phyloP scores from a whole-genome alignment of 1,284 basidiomycete genomes.

The Golubevia pallescens region DNA sequence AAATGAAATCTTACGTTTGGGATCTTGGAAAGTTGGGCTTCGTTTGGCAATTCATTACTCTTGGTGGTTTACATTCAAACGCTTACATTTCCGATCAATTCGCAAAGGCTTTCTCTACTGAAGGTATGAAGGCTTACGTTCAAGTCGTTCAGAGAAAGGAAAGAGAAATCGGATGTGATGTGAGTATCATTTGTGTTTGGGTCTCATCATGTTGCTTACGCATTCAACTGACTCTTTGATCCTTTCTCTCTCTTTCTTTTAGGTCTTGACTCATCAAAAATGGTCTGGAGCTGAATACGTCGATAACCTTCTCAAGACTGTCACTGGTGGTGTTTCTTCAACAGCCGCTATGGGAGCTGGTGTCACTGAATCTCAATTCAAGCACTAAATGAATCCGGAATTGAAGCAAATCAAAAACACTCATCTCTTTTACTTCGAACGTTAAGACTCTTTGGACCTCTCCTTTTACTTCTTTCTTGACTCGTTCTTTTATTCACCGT shows the following conservation, averaged over 20 bases:
- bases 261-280: slow-evolving; percentile 67
- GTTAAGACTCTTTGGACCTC: too few relatives aligned
- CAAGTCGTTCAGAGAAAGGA: slow-evolving; percentile 68
- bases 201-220: neutral
- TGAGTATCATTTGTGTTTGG: slow-evolving; percentile 66
- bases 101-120: slow-evolving; percentile 80
- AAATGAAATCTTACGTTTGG: slow-evolving; percentile 93
- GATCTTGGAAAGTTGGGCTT: slow-evolving; percentile 89
- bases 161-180: slow-evolving; percentile 67
- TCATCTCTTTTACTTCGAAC: too few relatives aligned
- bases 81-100: slow-evolving; percentile 95
- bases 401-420: too few relatives aligned
- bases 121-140: slow-evolving; percentile 74
- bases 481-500: too few relatives aligned
- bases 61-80: slow-evolving; percentile 94
- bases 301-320: slow-evolving; percentile 88
- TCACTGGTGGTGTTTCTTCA: slow-evolving; percentile 91
- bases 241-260: slow-evolving; percentile 20
- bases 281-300: slow-evolving; percentile 95
- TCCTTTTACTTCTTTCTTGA: too few relatives aligned
- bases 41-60: slow-evolving; percentile 98
- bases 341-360: slow-evolving; percentile 90
- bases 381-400: slow-evolving; percentile 33
- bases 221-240: slow-evolving; percentile 6
- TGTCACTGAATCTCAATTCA: slow-evolving; percentile 89